These are phyloP conservation scores for Desmodesmus armatus DNA, from an alignment of 139 green algal genomes.

Conservation along the genomic window DNA sequence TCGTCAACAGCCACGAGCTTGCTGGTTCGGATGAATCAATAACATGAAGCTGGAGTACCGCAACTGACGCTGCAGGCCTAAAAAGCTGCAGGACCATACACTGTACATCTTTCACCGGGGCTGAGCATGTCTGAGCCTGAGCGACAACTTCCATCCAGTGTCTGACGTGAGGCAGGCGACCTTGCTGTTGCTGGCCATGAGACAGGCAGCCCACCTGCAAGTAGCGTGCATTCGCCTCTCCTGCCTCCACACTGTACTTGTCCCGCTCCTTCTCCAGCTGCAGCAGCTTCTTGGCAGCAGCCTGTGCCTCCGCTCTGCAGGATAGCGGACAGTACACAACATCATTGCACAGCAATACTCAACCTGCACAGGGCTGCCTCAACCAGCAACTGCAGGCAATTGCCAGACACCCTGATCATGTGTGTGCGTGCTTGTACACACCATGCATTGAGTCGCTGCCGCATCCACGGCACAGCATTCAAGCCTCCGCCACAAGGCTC, in stretches of 20 bases:
- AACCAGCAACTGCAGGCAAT: no score
- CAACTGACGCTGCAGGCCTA: neutral
- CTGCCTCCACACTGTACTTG: slow-evolving; percentile 84
- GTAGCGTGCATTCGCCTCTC: slow-evolving; percentile 80
- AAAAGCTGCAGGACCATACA: no score
- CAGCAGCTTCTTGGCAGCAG: slow-evolving; percentile 75
- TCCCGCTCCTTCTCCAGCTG: slow-evolving; percentile 88
- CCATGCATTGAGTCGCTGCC: no score
- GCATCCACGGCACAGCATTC: no score
- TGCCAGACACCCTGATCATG: no score
- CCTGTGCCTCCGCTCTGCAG: slow-evolving; percentile 84
- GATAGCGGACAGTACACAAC: slow-evolving; percentile 11
- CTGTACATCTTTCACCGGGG: no score
- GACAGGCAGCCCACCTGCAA: slow-evolving; percentile 67
- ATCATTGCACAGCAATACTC: no score
- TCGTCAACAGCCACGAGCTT: neutral
- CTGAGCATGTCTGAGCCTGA: no score
- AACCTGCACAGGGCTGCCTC: no score
- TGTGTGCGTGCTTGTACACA: no score
- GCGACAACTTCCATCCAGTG: no score
- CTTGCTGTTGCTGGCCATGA: neutral
- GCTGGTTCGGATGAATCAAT: neutral
- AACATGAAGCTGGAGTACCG: neutral
- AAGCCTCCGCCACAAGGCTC: neutral
- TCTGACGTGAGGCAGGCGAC: neutral